phyloP scores from a whole-genome alignment of 208 protist genomes.

The Giardia muris region DNA sequence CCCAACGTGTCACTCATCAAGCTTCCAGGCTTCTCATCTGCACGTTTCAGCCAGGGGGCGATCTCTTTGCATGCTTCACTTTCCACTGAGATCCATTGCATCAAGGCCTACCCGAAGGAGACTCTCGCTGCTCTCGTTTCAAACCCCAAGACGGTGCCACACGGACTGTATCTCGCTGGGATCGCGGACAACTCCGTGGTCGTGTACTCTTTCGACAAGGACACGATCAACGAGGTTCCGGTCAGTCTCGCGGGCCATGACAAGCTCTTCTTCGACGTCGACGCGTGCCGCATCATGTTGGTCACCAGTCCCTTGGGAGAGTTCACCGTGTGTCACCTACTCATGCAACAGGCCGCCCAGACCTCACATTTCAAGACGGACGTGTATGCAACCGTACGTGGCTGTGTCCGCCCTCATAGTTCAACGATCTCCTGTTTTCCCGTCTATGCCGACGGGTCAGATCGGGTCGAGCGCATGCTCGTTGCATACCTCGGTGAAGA shows the following conservation, averaged over 20 bases:
- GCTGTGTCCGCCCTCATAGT: background rate
- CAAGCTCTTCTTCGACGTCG: conserved; percentile 26
- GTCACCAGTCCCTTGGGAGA: background rate
- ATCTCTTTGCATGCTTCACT: background rate
- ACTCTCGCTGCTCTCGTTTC: background rate
- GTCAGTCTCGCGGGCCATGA: background rate
- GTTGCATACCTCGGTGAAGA: conserved; percentile 9
- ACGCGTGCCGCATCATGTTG: background rate
- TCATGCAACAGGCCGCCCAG: no score
- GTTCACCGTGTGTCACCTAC: conserved; percentile 20
- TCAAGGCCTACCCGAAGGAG: conserved; percentile 21
- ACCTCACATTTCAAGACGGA: background rate
- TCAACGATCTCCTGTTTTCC: background rate
- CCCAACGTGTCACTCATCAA: background rate
- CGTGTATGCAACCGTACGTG: background rate
- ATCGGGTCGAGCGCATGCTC: background rate
- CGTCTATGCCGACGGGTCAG: background rate
- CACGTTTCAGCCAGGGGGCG: background rate
- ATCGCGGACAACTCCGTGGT: background rate
- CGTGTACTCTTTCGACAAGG: conserved; percentile 15
- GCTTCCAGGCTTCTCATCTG: conserved; percentile 2
- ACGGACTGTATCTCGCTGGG: background rate
- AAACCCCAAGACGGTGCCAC: background rate
- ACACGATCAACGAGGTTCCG: background rate
- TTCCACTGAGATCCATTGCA: background rate